Percentiles rank a stretch among this genome's conserved stretches.
These are phyloP conservation scores for Cotoneaster glaucophyllus DNA, from an alignment of 306 rosid genomes.

Conservation along the genomic window DNA sequence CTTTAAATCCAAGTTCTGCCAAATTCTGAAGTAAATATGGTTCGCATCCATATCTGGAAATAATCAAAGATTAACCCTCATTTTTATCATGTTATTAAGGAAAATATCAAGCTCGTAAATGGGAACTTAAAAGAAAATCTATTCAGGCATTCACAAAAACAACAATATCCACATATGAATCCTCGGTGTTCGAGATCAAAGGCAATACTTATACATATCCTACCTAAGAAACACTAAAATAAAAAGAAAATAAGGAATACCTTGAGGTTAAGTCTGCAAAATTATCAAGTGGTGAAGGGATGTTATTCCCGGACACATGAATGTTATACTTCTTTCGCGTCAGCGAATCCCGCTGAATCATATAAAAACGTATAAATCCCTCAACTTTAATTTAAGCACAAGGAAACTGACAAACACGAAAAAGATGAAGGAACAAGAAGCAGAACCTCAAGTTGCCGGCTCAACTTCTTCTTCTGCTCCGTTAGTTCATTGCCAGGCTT, in stretches of 20 bases:
- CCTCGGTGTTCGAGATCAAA: no score
- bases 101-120: background rate
- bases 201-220: background rate
- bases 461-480: constrained; percentile 51
- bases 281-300: constrained; percentile 70
- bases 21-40: constrained; percentile 55
- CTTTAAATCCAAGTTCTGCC: constrained; percentile 68
- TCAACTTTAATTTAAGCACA: constrained; percentile 7
- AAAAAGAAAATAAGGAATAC: constrained; percentile 24
- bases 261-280: constrained; percentile 74
- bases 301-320: constrained; percentile 78
- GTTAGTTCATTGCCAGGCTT: constrained; percentile 20
- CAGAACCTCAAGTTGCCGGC: constrained; percentile 73
- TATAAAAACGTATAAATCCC: background rate
- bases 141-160: background rate
- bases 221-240: background rate
- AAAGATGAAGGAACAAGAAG: background rate
- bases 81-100: constrained; percentile 11
- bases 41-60: constrained; percentile 56
- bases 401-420: background rate
- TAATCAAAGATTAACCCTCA: constrained; percentile 8
- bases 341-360: constrained; percentile 55
- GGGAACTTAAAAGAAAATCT: background rate
- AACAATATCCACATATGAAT: no score
- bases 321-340: constrained; percentile 64